Evolutionary conservation across 768 basidiomycete genomes (phyloP).

Genomic region (Fomitopsis serialis): DNA sequence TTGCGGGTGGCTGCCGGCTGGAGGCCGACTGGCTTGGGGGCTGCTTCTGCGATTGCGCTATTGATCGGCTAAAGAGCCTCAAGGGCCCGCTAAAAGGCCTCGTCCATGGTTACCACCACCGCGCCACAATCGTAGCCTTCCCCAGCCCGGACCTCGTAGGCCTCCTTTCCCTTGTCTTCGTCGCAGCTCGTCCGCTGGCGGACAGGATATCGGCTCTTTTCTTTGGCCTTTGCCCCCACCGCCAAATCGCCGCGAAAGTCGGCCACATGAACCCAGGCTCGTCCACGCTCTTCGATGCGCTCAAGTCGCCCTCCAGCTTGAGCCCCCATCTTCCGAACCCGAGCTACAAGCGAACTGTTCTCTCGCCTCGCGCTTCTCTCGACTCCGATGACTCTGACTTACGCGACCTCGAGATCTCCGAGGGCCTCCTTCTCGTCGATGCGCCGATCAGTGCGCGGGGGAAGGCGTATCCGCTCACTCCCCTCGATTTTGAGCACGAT

Average conservation of each 20-base stretch:
- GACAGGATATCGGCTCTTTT: neutral
- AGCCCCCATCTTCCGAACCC: slow-evolving; percentile 5
- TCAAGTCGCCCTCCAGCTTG: slow-evolving; percentile 35
- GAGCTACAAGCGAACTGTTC: slow-evolving; percentile 29
- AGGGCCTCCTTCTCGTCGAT: slow-evolving; percentile 43
- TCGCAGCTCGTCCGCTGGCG: neutral
- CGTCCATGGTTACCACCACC: neutral
- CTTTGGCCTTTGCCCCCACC: neutral
- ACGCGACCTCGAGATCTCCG: slow-evolving; percentile 72
- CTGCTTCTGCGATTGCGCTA: neutral
- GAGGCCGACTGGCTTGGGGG: too few relatives aligned
- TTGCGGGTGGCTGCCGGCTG: too few relatives aligned
- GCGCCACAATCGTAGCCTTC: neutral
- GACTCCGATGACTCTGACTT: slow-evolving; percentile 67
- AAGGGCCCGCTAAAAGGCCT: neutral
- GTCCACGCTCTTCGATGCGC: slow-evolving; percentile 25
- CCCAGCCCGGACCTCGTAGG: too few relatives aligned
- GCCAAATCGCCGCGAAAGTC: neutral
- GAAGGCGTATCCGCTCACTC: slow-evolving; percentile 63
- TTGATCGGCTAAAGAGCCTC: neutral
- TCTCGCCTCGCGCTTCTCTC: slow-evolving; percentile 39
- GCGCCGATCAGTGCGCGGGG: slow-evolving; percentile 23
- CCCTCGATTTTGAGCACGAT: slow-evolving; percentile 76
- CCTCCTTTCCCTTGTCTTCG: neutral
- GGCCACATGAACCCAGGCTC: slow-evolving; percentile 12